These are phyloP conservation scores for Colletotrichum tropicicola DNA, from an alignment of 2,329 filamentous ascomycete species.

Conservation along the genomic window DNA sequence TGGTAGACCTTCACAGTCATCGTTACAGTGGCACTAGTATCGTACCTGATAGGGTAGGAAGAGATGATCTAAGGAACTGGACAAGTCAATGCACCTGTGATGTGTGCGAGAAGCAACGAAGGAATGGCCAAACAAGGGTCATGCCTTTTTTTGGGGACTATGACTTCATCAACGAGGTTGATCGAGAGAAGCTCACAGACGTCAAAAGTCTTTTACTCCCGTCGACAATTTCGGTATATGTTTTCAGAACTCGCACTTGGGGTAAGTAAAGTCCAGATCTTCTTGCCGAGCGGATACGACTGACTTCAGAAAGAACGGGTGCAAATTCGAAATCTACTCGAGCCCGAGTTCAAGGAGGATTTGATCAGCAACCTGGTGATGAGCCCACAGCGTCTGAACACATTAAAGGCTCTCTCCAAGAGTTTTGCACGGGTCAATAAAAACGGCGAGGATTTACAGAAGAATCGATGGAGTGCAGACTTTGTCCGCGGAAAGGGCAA, in stretches of 20 bases:
- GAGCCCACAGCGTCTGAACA: constrained; percentile 33
- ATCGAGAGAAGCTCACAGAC: not conserved
- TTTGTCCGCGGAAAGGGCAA: constrained; percentile 20
- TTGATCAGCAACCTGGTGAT: constrained; percentile 40
- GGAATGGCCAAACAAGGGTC: not conserved
- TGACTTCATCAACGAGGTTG: not conserved
- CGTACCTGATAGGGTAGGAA: not conserved
- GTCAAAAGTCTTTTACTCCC: constrained; percentile 27
- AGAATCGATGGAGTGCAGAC: constrained; percentile 18
- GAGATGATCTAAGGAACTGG: constrained; percentile 12
- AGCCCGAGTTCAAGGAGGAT: constrained; percentile 26
- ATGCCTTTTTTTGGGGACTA: constrained; percentile 20
- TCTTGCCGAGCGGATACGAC: constrained; percentile 32
- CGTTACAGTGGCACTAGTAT: not conserved
- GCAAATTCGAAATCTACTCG: constrained; percentile 5
- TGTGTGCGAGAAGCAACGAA: not conserved
- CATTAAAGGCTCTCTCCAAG: constrained; percentile 39
- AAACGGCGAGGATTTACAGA: constrained; percentile 20
- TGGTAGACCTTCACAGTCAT: constrained; percentile 27
- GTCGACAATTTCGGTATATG: constrained; percentile 21
- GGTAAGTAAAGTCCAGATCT: not conserved
- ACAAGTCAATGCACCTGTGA: constrained; percentile 18
- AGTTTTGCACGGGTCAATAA: constrained; percentile 36
- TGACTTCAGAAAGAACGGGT: constrained; percentile 15
- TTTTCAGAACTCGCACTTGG: constrained; percentile 32